These are phyloP conservation scores for Dryas alaskensis DNA, from an alignment of 306 rosid species.

Conservation along the genomic window DNA sequence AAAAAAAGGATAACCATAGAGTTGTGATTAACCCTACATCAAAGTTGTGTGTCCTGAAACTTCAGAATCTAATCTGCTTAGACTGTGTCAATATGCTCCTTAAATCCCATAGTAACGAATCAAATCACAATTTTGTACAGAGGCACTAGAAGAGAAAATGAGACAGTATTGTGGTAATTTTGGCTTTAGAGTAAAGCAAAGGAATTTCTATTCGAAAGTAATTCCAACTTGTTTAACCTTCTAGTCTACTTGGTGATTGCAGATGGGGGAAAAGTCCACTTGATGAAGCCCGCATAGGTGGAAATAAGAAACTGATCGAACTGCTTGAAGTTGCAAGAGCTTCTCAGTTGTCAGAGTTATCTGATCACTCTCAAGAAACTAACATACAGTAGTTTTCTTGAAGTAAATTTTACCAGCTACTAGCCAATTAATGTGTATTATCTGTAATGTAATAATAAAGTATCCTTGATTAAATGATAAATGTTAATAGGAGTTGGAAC, in stretches of 20 bases:
- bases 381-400: not conserved
- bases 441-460: not conserved
- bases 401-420: not conserved
- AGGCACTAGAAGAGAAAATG: no score
- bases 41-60: not conserved
- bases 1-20: not conserved
- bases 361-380: slow-evolving; percentile 24
- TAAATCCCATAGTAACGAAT: not conserved
- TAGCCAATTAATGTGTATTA: not conserved
- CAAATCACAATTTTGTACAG: no score
- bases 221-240: not conserved
- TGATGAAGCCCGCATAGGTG: slow-evolving; percentile 53
- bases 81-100: no score
- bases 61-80: not conserved
- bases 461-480: no score
- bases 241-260: slow-evolving; percentile 22
- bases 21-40: slow-evolving; percentile 1
- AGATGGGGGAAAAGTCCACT: slow-evolving; percentile 78
- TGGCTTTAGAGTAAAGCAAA: not conserved
- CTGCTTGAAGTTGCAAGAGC: slow-evolving; percentile 51
- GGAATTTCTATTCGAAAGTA: no score
- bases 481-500: no score
- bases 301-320: slow-evolving; percentile 48
- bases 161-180: no score
- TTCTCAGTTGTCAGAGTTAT: slow-evolving; percentile 41